Evolutionary conservation across 805 yeast genomes (phyloP), one percentile per base, ranked within the genome.

Genomic region (Ogataea corticis): DNA sequence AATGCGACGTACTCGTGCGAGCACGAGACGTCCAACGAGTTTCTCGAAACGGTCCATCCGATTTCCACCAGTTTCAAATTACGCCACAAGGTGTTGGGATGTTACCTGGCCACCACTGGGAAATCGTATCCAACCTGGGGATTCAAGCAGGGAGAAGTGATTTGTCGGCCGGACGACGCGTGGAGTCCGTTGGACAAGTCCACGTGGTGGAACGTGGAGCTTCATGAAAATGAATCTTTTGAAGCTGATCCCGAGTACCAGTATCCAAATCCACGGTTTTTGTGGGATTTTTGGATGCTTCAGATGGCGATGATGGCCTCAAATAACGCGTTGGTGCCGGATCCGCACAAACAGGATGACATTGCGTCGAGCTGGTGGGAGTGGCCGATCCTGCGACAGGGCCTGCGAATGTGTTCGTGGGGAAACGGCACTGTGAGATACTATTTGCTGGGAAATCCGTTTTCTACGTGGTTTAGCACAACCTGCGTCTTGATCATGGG

Each of bases 81-180:
- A 55, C 80, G 73, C 58, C 84, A 83, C 65, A 73, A 73, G 52
- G 79, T 65, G 9, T 65, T 89, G 58, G 85, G 86, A 33, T 95
- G 97, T 65, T 91, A 90, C 65, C 71, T 94, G 61, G 87, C 91
- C 54, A 87, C 92, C 12, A 76, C 94, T 10, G 97, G 97, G 36
- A 69, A 72, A 54, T 64, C 79, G 18, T 82, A 91, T 61, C 99
- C 99, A 15, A 82, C 81, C 14, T 94, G 99, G 99, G 99, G 99
- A 16, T 94, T 92, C 78, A 80, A 89, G 63, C 99, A 94, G 73
- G 96, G 96, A 51, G 96, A 87, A 65, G 87, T 87, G 33, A 78
- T 82, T 7, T 87, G 96, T 65, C 79, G 79, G 52, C 59, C 70
- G 6, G 65, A 78, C 0, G 70, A 82, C 43, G 35, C 44, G 13